Base-by-base conservation (phyloP, 2,329 filamentous ascomycete species). In the Exophiala aquamarina region DNA sequence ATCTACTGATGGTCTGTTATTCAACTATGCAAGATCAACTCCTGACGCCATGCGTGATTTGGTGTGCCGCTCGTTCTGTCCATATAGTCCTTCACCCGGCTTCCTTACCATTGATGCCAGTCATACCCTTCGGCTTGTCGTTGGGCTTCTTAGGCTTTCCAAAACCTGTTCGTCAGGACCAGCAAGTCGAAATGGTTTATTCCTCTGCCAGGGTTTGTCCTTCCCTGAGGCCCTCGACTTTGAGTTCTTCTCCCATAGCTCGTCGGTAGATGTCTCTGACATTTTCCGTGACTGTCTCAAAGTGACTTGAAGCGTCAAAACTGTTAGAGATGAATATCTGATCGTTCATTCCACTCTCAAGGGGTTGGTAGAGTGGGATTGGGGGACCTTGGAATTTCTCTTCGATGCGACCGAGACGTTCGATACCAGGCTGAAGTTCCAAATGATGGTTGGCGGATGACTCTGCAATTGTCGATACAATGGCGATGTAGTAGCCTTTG, bases 401-500 rank as follows among this genome's bases (percentile, higher is more conserved):
- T 74, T 97, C 91, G 55, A 96, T 93, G 68, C 83, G 82, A 60
- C 93, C 93, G 21, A 98, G 84, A 58, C 92, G 85, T 64, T 96
- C 90, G 58, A 97, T 84, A 64, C 92, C 93, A 21, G 91, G 84
- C 71, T 93, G 83, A 34, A 98, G 84, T 76, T 98, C 93, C 48
- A 96, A 77, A 71, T 98, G 93, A 73, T 95, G 91, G 79, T 98
- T 97, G 57, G 88, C 84, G 52, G 84, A 75, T 35, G 84, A 85
- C 77, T 98, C 94, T 56, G 93, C 89, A 65, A 98, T 96, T 50
- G 93, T 98, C 38, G 90, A 95, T 57, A 98, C 92, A 52, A 97
- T 98, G 62, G 93, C 93, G 61, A 98, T 89, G 78, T 94, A 98
- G 82, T 96, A 97, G 52, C 92, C 92, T 81, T 95, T 95, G 63